Evolutionary conservation across 2,329 filamentous ascomycete genomes (phyloP), one percentile per base, ranked within the genome.

Genomic region (Epichloe uncinata): DNA sequence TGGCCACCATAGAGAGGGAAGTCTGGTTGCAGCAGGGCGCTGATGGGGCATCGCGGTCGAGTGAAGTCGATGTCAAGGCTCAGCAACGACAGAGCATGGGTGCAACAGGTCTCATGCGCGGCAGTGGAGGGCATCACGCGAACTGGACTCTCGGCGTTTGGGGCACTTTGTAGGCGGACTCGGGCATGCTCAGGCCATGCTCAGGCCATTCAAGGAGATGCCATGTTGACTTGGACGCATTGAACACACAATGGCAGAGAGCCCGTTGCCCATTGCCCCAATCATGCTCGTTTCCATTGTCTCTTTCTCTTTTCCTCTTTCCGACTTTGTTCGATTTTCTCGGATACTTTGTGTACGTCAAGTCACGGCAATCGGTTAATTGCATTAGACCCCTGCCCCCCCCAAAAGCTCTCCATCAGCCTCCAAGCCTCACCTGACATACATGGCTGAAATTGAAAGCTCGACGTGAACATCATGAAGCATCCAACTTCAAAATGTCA

Each of bases 1-100:
- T 87, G 48, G 82, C 83, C 2, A 77, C 82, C 33, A 70, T 90
- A 18, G 85, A 89, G 54, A 72, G 82, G 26, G 86, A 91, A 6
- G 70, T 78, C 35, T 91, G 86, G 74, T 62, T 82, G 43, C 79
- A 80, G 56, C 75, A 87, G 55, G 86, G 86, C 2, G 67, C 77
- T 20, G 68, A 69, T 16, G 83, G 83, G 3, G 82, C 83, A 1
- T 77, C 72, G 16, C 73, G 73, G 43, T 72, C 79, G 1, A 71
- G 65, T 42, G 82, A 86, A 13, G 71, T 83, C 4, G 78, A 81
- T 52, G 59, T 73, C 41, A 78, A 77, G 63, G 67, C 70, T 2
- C 73, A 74, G 48, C 77, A 81, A 55, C 73, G 82, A 51, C 81
- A 85, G 62, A 85, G 82, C 58, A 73, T 85, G 69, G 80, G 78